These are phyloP conservation scores for Bigelowiella natans DNA, from an alignment of 78 protist genomes.

Conservation along the genomic window DNA sequence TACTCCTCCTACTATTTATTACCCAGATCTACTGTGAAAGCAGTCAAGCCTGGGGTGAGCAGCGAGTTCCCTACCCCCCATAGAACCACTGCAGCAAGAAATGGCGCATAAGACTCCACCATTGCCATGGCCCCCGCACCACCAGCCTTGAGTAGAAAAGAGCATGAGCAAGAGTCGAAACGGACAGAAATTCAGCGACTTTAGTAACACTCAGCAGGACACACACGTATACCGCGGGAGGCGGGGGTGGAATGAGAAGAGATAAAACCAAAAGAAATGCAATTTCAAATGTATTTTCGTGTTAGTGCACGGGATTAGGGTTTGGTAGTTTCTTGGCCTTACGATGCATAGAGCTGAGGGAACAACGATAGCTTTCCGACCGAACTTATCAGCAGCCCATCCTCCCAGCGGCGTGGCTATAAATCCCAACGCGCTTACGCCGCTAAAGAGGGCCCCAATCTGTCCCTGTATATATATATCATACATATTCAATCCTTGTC, in stretches of 20 bases:
- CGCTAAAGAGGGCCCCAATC: background rate
- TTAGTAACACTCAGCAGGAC: too few relatives aligned
- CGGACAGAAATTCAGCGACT: too few relatives aligned
- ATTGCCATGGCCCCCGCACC: background rate
- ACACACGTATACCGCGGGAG: too few relatives aligned
- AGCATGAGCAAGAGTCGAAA: too few relatives aligned
- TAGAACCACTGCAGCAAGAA: background rate
- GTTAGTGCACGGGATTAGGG: too few relatives aligned
- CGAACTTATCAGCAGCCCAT: background rate
- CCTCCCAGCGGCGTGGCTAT: background rate
- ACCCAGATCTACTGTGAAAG: background rate
- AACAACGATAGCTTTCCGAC: background rate
- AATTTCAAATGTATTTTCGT: too few relatives aligned
- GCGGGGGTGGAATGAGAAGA: too few relatives aligned
- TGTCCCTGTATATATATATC: background rate
- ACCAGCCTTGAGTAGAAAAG: background rate
- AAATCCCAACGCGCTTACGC: background rate
- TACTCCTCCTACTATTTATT: background rate
- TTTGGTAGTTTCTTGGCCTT: too few relatives aligned
- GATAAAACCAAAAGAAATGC: too few relatives aligned
- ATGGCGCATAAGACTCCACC: background rate
- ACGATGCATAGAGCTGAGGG: background rate
- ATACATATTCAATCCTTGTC: background rate
- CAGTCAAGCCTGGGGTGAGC: background rate
- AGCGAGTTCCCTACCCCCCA: background rate